A percentile compares a stretch with the other conserved stretches of the same genome.
These are phyloP conservation scores for Phialophora tarda DNA, from an alignment of 2,329 filamentous ascomycete species.

Conservation along the genomic window DNA sequence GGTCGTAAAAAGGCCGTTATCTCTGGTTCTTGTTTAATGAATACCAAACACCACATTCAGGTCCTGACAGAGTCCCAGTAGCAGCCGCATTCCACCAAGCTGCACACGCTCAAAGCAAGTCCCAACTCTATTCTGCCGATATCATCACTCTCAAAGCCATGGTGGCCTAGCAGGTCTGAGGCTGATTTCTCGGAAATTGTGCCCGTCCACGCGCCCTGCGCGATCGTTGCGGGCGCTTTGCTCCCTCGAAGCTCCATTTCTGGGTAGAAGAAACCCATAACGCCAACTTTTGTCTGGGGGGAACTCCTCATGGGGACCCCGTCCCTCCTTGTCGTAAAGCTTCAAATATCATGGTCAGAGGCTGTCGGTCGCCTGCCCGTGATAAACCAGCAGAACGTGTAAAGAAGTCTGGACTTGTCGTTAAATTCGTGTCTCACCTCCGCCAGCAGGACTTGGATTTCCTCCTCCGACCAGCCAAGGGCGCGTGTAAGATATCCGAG, in stretches of 20 bases:
- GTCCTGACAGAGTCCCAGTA: no score
- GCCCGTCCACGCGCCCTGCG: background rate
- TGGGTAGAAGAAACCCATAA: background rate
- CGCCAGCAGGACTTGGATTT: conserved; percentile 38
- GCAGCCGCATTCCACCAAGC: no score
- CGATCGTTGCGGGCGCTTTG: background rate
- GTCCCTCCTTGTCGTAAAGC: background rate
- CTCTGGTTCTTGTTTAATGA: background rate
- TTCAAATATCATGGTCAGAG: background rate
- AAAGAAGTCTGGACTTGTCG: conserved; percentile 28
- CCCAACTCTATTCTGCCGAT: background rate
- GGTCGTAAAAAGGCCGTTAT: background rate
- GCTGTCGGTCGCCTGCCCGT: conserved; percentile 36
- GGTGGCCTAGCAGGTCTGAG: background rate
- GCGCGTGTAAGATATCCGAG: conserved; percentile 47
- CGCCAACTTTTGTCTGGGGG: background rate
- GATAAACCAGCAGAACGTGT: conserved; percentile 37
- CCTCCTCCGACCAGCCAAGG: conserved; percentile 41
- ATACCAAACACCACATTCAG: background rate
- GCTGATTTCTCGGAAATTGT: background rate
- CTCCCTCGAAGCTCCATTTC: background rate
- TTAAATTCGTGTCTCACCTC: conserved; percentile 38
- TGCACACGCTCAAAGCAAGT: background rate
- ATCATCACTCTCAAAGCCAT: background rate
- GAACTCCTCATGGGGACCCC: background rate